A percentile compares a stretch with the other conserved stretches of the same genome.
Conservation (phyloP, 257 asterid species). For the Rehmannia glutinosa region DNA sequence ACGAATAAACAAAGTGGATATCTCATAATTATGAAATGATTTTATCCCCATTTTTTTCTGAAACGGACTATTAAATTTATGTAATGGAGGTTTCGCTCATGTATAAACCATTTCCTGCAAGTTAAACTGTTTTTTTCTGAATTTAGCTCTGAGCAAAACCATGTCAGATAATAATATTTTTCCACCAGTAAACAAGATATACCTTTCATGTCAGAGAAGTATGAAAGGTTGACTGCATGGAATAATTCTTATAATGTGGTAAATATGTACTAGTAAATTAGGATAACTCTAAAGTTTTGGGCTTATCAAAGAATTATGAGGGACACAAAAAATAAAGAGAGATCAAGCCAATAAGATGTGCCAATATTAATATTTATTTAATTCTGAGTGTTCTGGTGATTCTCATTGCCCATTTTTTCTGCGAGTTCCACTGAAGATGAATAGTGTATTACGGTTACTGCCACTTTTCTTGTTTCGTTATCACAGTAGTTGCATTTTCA, state of each 20-base stretch:
- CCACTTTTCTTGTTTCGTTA: background rate
- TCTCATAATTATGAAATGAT: background rate
- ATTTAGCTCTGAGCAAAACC: constrained; percentile 2
- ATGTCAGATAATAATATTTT: background rate
- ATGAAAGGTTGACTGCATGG: background rate
- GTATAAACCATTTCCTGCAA: background rate
- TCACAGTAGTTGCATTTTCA: background rate
- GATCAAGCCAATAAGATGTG: background rate
- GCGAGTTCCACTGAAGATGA: constrained; percentile 1
- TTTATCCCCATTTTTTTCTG: background rate
- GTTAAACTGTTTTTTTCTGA: background rate
- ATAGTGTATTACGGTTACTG: background rate
- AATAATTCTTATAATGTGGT: background rate
- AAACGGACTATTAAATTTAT: background rate
- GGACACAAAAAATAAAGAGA: too few species aligned
- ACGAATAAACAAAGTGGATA: background rate
- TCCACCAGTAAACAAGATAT: background rate
- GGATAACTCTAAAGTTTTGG: background rate
- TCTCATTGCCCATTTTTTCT: background rate
- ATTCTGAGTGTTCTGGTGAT: background rate
- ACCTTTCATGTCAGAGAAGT: background rate
- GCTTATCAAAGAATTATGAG: constrained; percentile 5
- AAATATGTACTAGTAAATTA: background rate
- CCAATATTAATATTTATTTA: background rate
- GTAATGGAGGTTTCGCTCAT: background rate